Base-by-base conservation (phyloP, 1,139 yeast genomes). In the Lodderomyces parapsilosis region DNA sequence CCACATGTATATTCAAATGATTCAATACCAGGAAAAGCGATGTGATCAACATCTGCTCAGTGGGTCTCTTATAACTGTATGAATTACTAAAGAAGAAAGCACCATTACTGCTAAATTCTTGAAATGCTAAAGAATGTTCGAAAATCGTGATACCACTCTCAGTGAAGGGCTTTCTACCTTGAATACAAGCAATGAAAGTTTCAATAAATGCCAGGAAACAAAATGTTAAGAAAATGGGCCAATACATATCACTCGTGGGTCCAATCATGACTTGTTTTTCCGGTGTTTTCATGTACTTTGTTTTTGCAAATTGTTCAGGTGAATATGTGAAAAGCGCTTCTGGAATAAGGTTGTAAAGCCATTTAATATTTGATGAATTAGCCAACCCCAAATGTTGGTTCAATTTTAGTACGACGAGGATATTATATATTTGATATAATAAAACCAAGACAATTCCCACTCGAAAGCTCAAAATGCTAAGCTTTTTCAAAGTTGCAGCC, bases 81-180 rank as follows among this genome's bases (percentile, higher is more conserved):
- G 56, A 49, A 41, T 58, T 54, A 11, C 63, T 62, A 42, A 63
- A 55, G 43, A 67, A 59, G 24, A 64, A 51, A 0, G 63, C 62
- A 1, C 62, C 63, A 18, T 71, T 62, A n/a, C 76, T 66, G 52
- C 81, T 81, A 24, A 76, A 80, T 53, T 84, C 91, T 56, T 85
- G 90, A 55, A 83, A 84, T 10, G 88, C 86, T 23, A 84, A 61
- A 1, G 90, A 83, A 55, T 81, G 84, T 55, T 86, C 94, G 59
- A 86, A 84, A 25, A 85, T 63, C 0, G 93, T 82, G 51, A 85
- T 67, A 0, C 90, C 90, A 8, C 85, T 75, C 50, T 84, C 93
- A 8, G 80, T 75, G 43, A 74, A 72, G 1, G 89, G 86, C 38
- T 73, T 71, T 27, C 64, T 63, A 6, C 87, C 88, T 43, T 76